Evolutionary conservation across 257 asterid species (phyloP).

Genomic region (Pogostemon cablin): DNA sequence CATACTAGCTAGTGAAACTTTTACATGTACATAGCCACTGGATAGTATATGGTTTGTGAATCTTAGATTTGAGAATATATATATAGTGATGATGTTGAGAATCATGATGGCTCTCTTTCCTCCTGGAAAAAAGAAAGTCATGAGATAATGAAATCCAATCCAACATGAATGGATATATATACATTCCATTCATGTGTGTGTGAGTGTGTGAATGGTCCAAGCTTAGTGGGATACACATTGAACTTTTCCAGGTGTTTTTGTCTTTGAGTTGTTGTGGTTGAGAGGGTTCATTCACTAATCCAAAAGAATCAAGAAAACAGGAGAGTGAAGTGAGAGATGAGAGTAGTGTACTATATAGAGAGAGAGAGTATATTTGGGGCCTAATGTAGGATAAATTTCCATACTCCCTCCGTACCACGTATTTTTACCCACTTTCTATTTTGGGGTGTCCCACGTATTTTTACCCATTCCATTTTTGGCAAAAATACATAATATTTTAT

Average conservation of each 20-base stretch:
- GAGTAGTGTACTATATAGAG: background rate
- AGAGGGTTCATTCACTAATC: constrained; percentile 39
- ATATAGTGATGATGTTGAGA: constrained; percentile 32
- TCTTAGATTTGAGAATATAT: constrained; percentile 27
- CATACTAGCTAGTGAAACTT: background rate
- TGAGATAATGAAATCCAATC: background rate
- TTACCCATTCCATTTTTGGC: no score
- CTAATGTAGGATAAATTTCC: constrained; percentile 30
- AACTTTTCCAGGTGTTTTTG: constrained; percentile 42
- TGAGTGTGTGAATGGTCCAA: constrained; percentile 18
- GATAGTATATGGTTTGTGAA: constrained; percentile 27
- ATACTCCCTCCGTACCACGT: no score
- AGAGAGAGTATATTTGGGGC: constrained; percentile 29
- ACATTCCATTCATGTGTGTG: background rate
- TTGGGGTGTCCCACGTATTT: no score
- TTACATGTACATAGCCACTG: constrained; percentile 23
- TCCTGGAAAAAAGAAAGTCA: constrained; percentile 9
- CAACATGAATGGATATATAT: background rate
- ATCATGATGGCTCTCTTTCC: constrained; percentile 32
- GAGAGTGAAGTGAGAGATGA: constrained; percentile 30
- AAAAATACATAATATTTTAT: no score
- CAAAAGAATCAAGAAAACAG: constrained; percentile 33
- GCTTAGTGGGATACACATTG: constrained; percentile 13
- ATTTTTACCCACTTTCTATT: no score
- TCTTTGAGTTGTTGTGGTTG: constrained; percentile 39